Evolutionary conservation across 495 filamentous ascomycete genomes (phyloP), one percentile per base, ranked within the genome.

Genomic region (Daldinia decipiens): DNA sequence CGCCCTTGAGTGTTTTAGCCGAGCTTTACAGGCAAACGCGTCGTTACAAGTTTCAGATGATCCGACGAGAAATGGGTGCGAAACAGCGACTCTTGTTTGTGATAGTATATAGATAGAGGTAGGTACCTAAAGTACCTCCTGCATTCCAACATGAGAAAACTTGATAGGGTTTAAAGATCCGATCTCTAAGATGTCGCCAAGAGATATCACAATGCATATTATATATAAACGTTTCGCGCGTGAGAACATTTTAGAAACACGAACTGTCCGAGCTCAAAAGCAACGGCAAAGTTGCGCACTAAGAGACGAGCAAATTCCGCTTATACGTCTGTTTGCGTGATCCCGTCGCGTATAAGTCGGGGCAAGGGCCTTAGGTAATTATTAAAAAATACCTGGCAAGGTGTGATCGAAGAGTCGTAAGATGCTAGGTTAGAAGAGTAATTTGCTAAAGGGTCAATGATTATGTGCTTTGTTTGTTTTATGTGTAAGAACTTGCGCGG

Each of bases 1-100:
- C 4, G 1, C 19, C 4, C 19, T 39, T 57, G 21, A 17, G 52
- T 17, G 26, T 39, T 60, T 59, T 58, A 67, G 5, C 63, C 54
- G 55, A 56, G 27, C 11, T 47, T 40, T 26, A 34, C 4, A 67
- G 31, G n/a, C 4, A 53, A 32, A 21, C 6, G 11, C 21, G 8
- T 17, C 34, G 21, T 19, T 26, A 8, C 31, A 39, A 54, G 29
- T 38, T 67, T 57, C 36, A 45, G 21, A 47, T 55, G 27, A 38
- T 6, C 57, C 64, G 57, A 19, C n/a, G n/a, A 45, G 24, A 24
- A 36, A 56, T 64, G 32, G 9, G 24, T 24, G 43, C 19, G 8
- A 47, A 19, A 47, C 9, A 47, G 60, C 12, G 36, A 36, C 54
- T 59, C 34, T 26, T 47, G 17, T 47, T 21, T 36, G 39, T 56